These are phyloP conservation scores for Leptographium radiaticola DNA, from an alignment of 2,329 filamentous ascomycete species.

Conservation along the genomic window DNA sequence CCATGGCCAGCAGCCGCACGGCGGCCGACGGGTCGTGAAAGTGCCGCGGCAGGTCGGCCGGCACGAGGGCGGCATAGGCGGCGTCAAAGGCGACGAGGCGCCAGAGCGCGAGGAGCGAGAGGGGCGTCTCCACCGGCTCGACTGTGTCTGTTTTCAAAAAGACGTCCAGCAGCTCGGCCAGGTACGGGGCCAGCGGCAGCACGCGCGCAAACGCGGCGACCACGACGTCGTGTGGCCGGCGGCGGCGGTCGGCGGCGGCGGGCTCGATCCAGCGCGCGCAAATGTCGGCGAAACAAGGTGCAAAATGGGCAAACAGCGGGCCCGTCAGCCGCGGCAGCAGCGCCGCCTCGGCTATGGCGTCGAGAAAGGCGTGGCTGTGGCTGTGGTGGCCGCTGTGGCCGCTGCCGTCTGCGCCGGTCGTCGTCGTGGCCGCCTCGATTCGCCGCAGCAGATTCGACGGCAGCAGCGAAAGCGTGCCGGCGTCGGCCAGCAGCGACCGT, in stretches of 20 bases:
- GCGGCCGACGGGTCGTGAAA: slow-evolving; percentile 46
- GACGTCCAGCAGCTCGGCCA: slow-evolving; percentile 56
- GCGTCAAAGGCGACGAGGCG: slow-evolving; percentile 68
- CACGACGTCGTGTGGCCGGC: slow-evolving; percentile 29
- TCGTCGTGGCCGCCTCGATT: slow-evolving; percentile 44
- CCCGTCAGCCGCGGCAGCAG: slow-evolving; percentile 60
- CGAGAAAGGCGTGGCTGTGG: slow-evolving; percentile 43
- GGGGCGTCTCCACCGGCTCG: no score
- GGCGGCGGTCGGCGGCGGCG: slow-evolving; percentile 23
- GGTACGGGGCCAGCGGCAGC: slow-evolving; percentile 67
- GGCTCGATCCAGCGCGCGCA: slow-evolving; percentile 77
- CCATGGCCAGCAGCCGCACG: slow-evolving; percentile 69
- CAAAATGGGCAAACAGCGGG: slow-evolving; percentile 60
- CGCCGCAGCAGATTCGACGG: slow-evolving; percentile 57
- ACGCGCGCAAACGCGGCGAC: slow-evolving; percentile 67
- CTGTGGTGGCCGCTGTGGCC: slow-evolving; percentile 20
- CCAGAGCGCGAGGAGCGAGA: slow-evolving; percentile 41
- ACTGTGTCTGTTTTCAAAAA: slow-evolving; percentile 18
- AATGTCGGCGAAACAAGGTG: slow-evolving; percentile 65
- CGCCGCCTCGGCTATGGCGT: slow-evolving; percentile 55
- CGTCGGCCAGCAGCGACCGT: slow-evolving; percentile 42
- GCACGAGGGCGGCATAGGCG: slow-evolving; percentile 49
- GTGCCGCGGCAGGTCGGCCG: slow-evolving; percentile 53
- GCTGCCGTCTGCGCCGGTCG: slow-evolving; percentile 12
- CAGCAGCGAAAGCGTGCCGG: slow-evolving; percentile 42